Conservation (phyloP, 192 early-diverging fungal genomes). For the Physocladia obscura region DNA sequence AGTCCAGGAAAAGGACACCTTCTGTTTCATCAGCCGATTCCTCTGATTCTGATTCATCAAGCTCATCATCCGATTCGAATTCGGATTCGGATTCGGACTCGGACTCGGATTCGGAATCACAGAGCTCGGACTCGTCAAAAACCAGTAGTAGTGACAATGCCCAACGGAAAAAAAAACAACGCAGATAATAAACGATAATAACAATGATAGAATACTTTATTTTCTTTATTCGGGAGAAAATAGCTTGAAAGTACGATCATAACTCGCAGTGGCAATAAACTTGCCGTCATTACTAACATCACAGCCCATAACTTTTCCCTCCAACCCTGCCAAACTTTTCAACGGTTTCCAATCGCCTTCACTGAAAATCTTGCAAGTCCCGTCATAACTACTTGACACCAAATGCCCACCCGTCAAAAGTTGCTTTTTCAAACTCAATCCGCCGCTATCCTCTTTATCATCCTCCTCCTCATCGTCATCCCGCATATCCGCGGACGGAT, state of each 20-base stretch:
- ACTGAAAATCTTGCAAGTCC: conserved; percentile 88
- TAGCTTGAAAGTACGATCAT: conserved; percentile 94
- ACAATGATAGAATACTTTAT: too few species aligned
- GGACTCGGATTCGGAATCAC: too few species aligned
- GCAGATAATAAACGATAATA: too few species aligned
- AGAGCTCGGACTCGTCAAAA: too few species aligned
- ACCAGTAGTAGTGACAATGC: too few species aligned
- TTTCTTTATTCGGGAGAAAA: conserved; percentile 42
- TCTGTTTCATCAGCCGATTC: not conserved
- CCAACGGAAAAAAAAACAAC: too few species aligned
- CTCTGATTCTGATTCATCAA: not conserved
- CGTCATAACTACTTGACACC: conserved; percentile 82
- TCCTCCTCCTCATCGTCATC: conserved; percentile 34
- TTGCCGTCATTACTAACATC: conserved; percentile 81
- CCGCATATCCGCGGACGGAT: conserved; percentile 30
- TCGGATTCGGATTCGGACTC: too few species aligned
- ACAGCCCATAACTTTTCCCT: conserved; percentile 85
- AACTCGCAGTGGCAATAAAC: conserved; percentile 83
- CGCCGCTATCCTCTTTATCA: conserved; percentile 29
- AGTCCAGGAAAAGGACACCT: not conserved
- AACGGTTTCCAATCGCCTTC: conserved; percentile 91
- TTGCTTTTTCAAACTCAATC: conserved; percentile 36
- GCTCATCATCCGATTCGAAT: too few species aligned
- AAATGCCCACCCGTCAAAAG: conserved; percentile 73
- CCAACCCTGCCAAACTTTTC: conserved; percentile 82